Evolutionary conservation across 176 grass and related monocot species (phyloP), one percentile per base, ranked within the genome.

Genomic region (Hordeum marinum): DNA sequence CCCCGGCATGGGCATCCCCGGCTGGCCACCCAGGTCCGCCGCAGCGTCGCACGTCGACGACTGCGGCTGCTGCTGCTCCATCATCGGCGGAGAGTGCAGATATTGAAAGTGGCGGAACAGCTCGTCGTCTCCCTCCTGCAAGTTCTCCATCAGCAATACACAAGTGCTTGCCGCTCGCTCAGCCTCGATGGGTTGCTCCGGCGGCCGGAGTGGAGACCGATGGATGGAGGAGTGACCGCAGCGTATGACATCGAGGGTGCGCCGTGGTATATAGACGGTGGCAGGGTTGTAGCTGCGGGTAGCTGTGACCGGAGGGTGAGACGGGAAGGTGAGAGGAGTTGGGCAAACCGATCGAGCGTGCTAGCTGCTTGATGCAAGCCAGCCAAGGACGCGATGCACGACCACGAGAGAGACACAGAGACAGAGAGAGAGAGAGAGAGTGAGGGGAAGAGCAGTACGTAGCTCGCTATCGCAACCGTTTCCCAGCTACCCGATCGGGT

Each of bases 291-390:
- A 72, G 75, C 69, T 77, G 71, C 45, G 41, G 40, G 76, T 94
- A 85, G 83, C 66, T 87, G 83, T 80, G 87, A 86, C 75, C 70
- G 85, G 74, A n/a, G 4, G 83, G 80, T 90, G 89, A 80, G 45
- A 85, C 15, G 55, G 94, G 94, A 97, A 92, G 94, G 94, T 97
- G 87, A 84, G 87, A 88, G 83, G 89, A 39, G 85, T 78, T 91
- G 90, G 89, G 92, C 89, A 50, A 50, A 74, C 71, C 71, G 76
- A 24, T 37, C 57, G 76, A 17, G 80, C 63, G 27, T 26, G 24
- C 59, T 65, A 7, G 63, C 59, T 20, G 79, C 18, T 8, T 8
- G 52, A 77, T 57, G 73, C 18, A 70, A 42, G 62, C 37, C 61
- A 63, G 62, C 61, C 54, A 57, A 72, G 69, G 1, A 5, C 39